A percentile compares a stretch with the other conserved stretches of the same genome.
phyloP scores from a whole-genome alignment of 2,329 filamentous ascomycete genomes.

The Cladosporium colombiae region DNA sequence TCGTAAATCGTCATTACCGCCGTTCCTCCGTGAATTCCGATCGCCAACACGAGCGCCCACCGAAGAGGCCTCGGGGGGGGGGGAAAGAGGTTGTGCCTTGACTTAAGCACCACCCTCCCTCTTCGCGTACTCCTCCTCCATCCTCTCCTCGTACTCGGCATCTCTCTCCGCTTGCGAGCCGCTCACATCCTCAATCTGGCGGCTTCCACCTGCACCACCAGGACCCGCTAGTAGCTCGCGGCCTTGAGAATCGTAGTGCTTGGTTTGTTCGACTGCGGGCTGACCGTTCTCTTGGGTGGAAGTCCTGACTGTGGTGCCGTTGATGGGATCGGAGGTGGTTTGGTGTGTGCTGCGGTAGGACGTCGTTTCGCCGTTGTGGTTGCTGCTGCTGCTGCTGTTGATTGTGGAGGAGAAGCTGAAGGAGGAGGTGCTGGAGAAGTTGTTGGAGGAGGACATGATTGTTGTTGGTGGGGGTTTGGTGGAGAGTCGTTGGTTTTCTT shows the following conservation, averaged over 20 bases:
- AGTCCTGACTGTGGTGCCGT: conserved; percentile 32
- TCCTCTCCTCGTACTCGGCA: conserved; percentile 32
- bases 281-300: conserved; percentile 36
- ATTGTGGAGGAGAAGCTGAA: conserved; percentile 26
- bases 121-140: conserved; percentile 38
- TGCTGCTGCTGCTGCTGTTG: conserved; percentile 24
- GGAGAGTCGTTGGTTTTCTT: neutral
- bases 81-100: neutral
- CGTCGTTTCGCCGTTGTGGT: conserved; percentile 26
- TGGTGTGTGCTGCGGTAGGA: conserved; percentile 30
- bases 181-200: conserved; percentile 33
- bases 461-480: neutral
- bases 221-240: conserved; percentile 29
- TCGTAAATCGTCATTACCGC: neutral
- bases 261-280: conserved; percentile 31
- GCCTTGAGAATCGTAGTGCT: conserved; percentile 35
- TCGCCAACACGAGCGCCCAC: neutral
- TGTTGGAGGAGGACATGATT: conserved; percentile 25
- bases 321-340: conserved; percentile 28
- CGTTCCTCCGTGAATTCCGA: neutral
- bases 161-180: conserved; percentile 27
- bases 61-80: neutral
- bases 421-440: conserved; percentile 26
- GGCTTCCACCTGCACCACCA: conserved; percentile 1
- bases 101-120: conserved; percentile 35